Conservation (phyloP, 1,284 basidiomycete genomes). For the Heliocybe sulcata region DNA sequence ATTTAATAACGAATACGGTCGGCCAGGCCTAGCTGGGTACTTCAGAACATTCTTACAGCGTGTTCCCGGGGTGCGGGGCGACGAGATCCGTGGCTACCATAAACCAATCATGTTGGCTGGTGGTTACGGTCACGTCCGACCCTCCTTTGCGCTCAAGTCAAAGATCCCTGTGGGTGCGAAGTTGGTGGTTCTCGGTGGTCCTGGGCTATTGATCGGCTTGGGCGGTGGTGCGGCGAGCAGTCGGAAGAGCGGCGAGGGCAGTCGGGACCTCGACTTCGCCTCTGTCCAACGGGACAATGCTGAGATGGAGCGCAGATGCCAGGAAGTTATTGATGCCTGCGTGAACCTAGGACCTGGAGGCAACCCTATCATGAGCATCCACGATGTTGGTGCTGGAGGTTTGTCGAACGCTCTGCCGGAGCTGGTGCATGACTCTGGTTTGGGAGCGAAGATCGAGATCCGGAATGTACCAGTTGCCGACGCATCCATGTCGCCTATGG, state of each 20-base stretch:
- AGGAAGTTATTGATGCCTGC: conserved; percentile 96
- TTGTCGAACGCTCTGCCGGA: conserved; percentile 96
- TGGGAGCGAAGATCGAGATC: conserved; percentile 94
- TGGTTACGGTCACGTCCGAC: conserved; percentile 89
- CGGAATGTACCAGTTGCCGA: conserved; percentile 91
- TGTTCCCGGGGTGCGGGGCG: conserved; percentile 40
- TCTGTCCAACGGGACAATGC: conserved; percentile 97
- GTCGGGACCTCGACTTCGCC: conserved; percentile 93
- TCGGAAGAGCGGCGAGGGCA: conserved; percentile 82
- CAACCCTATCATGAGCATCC: conserved; percentile 93
- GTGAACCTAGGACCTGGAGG: conserved; percentile 47
- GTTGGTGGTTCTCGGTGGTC: conserved; percentile 94
- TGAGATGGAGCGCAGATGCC: conserved; percentile 96
- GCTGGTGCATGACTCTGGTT: conserved; percentile 88
- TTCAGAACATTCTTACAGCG: conserved; percentile 87
- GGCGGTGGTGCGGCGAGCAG: conserved; percentile 96
- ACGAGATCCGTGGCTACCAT: conserved; percentile 91
- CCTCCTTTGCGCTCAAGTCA: conserved; percentile 73
- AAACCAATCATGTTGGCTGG: conserved; percentile 99
- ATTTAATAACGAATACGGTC: conserved; percentile 99
- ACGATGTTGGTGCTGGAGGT: conserved; percentile 97
- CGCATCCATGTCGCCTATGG: conserved; percentile 95
- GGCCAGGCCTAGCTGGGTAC: conserved; percentile 81
- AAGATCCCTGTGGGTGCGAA: conserved; percentile 74
- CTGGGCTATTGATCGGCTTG: conserved; percentile 94